Evolutionary conservation across 106 monocot species (phyloP), one percentile per base, ranked within the genome.

Genomic region (Platanthera guangdongensis): DNA sequence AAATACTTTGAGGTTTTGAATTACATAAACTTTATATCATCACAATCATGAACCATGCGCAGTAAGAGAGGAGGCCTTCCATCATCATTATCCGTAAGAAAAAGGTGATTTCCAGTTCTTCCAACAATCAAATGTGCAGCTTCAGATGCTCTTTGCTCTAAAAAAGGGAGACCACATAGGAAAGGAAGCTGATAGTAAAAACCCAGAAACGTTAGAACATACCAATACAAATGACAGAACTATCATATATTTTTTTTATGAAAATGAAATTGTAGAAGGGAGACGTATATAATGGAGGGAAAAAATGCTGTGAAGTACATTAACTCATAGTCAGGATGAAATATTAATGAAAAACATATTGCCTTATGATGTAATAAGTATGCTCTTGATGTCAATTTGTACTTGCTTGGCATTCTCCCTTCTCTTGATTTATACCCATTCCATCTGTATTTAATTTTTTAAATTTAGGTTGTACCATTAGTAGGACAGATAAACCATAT

Each of bases 81-180:
- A 45, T 83, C 88, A 79, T 88, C 88, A 80, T 54, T 63, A 86
- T 92, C 92, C 51, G 92, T 92, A 53, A 92, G 92, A 59, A 92
- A 92, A 8, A 92, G 78, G 85, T 92, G 92, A 47, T 86, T 92
- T 28, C 92, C 92, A 9, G 92, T 92, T 78, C 79, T 84, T 68
- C 92, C 92, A 76, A 92, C 84, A 53, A 92, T 84, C 51, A 88
- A 84, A 85, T 92, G 92, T 70, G 88, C 92, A 81, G 86, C 74
- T 79, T 75, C 79, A 55, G 82, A 83, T 71, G 88, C 92, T 50
- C 78, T 84, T 83, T 11, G 77, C 78, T 92, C 92, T 82, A 92
- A 62, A 76, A 88, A 80, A 72, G 92, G 82, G 80, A 92, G 57
- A 16, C 92, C 92, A 53, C 85, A 88, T 28, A 92, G 84, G 51